Base-by-base conservation (phyloP, 176 grass and related monocot species). In the Zoysia japonica region DNA sequence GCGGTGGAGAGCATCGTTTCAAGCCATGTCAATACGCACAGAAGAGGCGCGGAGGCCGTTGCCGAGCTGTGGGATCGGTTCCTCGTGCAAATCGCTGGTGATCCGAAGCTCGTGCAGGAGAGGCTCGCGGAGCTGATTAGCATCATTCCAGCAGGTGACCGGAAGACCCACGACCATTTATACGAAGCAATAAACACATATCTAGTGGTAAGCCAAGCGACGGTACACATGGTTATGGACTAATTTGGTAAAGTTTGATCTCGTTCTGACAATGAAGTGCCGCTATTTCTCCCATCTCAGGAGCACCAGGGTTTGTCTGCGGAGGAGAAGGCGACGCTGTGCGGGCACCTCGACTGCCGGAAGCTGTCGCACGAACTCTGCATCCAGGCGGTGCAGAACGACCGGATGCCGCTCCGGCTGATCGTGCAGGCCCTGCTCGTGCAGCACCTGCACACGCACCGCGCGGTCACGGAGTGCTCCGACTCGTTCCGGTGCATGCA, bases 391-490 rank as follows among this genome's bases (percentile, higher is more conserved):
- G 95, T 97, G 72, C 91, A 94, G 69, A 94, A 97, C 80, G 90
- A 94, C 63, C 83, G 87, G 69, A 94, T 97, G 95, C 95, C 95
- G 47, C 87, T 97, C 51, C 92, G 92, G 8, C 62, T 97, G 12
- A 94, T 97, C 72, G 88, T 97, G 47, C 95, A 97, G 90, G 95
- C 95, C 50, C 83, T 97, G 47, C 94, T 94, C 80, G 78, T 94
- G 43, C 95, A 94, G 86, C 95, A 97, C 85, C 40, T 94, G 71
- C 89, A 97, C 89, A 94, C 89, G 13, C 95, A 92, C 74, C 95
- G 88, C 64, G 59, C 83, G 28, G 82, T 97, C 78, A 88, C 78
- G 51, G 85, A 89, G 77, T 92, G 95, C 64, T 94, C 95, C 42
- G 91, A 89, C 76, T 97, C 91, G 19, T 97, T 97, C 80, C 83